phyloP scores from a whole-genome alignment of 805 yeast species.

The Isabelozyma pseudorhagii region DNA sequence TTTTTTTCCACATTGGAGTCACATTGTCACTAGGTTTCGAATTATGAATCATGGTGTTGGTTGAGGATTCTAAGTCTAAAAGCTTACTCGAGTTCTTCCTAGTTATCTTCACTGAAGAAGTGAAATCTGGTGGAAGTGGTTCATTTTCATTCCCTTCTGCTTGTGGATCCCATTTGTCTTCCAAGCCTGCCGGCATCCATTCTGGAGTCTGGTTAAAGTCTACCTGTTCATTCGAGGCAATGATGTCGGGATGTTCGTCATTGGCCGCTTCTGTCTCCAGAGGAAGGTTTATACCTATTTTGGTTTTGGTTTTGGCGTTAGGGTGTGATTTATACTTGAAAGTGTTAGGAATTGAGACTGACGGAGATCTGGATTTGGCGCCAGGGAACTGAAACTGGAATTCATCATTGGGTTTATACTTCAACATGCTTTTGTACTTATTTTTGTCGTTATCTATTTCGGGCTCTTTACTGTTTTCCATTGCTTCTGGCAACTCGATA shows the following conservation, averaged over 20 bases:
- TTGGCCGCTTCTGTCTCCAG: background rate
- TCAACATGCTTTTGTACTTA: conserved; percentile 28
- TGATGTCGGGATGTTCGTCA: conserved; percentile 18
- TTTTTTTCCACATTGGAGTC: conserved; percentile 37
- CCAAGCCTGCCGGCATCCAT: conserved; percentile 42
- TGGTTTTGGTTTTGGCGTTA: conserved; percentile 37
- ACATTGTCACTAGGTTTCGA: conserved; percentile 11
- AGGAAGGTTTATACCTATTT: conserved; percentile 15
- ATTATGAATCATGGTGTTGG: conserved; percentile 33
- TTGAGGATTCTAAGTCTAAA: conserved; percentile 7
- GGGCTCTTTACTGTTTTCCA: too few species aligned
- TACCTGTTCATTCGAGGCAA: conserved; percentile 7
- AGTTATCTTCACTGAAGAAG: conserved; percentile 16
- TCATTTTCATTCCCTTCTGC: background rate
- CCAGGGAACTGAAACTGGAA: conserved; percentile 20
- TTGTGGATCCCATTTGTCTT: conserved; percentile 29
- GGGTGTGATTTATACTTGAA: conserved; percentile 45
- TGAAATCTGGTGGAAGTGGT: conserved; percentile 9
- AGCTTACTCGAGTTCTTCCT: conserved; percentile 1
- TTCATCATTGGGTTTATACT: conserved; percentile 30
- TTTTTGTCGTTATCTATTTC: background rate
- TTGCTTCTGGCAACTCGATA: background rate
- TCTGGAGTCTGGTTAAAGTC: conserved; percentile 24
- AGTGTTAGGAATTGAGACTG: conserved; percentile 39
- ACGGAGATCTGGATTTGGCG: conserved; percentile 8